Conservation (phyloP, 2,329 filamentous ascomycete species). For the Exophiala dermatitidis region DNA sequence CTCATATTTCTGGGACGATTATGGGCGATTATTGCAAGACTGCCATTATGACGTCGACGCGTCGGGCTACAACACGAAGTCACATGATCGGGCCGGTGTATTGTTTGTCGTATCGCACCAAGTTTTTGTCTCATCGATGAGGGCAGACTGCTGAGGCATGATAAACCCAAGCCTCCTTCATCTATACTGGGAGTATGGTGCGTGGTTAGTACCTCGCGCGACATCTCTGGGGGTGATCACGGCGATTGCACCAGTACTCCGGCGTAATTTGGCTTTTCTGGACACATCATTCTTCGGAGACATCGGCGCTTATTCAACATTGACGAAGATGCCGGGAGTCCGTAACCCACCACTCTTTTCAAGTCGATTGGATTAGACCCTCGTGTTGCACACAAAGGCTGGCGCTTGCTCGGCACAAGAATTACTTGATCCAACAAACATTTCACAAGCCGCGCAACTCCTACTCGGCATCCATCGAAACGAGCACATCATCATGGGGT, state of each 20-base stretch:
- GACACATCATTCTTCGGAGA: neutral
- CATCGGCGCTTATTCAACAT: slow-evolving; percentile 18
- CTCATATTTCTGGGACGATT: neutral
- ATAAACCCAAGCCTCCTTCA: too few relatives aligned
- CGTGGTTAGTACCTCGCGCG: too few relatives aligned
- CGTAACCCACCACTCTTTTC: neutral
- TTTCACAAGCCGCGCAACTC: too few relatives aligned
- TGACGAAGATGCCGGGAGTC: slow-evolving; percentile 9
- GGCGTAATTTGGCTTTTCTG: neutral
- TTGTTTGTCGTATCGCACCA: neutral
- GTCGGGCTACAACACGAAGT: slow-evolving; percentile 8
- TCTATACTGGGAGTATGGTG: too few relatives aligned
- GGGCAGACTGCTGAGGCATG: neutral
- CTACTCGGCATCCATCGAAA: too few relatives aligned
- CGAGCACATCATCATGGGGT: neutral
- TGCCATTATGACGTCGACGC: slow-evolving; percentile 18
- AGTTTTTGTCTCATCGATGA: neutral
- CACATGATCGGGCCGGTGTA: slow-evolving; percentile 6
- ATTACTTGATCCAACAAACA: too few relatives aligned
- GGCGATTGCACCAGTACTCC: too few relatives aligned
- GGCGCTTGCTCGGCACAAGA: too few relatives aligned
- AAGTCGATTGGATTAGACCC: too few relatives aligned
- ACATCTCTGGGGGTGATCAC: too few relatives aligned
- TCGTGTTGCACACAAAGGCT: too few relatives aligned
- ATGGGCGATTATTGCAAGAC: neutral